Evolutionary conservation across 2,329 filamentous ascomycete genomes (phyloP).

Genomic region (Alternaria postmessia): DNA sequence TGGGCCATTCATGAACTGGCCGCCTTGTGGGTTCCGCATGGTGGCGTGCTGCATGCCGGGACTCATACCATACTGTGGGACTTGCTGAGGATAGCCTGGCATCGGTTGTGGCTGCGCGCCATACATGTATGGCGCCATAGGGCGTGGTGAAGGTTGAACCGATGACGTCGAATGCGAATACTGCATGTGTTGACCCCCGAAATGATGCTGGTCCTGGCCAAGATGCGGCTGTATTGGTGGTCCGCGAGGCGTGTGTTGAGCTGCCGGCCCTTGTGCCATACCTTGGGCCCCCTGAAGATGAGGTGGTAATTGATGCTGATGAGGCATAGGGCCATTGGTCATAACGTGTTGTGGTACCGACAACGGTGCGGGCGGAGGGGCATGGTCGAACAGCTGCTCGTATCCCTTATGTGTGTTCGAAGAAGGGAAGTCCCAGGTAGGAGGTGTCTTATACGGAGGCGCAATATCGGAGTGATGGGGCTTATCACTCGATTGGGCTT

Average conservation of each 20-base stretch:
- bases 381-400: slow-evolving; percentile 78
- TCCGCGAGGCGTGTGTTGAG: slow-evolving; percentile 80
- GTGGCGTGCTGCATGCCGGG: slow-evolving; percentile 74
- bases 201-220: slow-evolving; percentile 71
- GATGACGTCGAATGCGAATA: slow-evolving; percentile 85
- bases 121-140: slow-evolving; percentile 76
- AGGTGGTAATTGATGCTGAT: slow-evolving; percentile 83
- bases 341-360: slow-evolving; percentile 69
- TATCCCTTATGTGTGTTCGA: slow-evolving; percentile 81
- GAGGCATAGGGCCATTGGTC: slow-evolving; percentile 73
- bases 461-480: slow-evolving; percentile 80
- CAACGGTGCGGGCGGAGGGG: slow-evolving; percentile 63
- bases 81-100: slow-evolving; percentile 62
- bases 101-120: slow-evolving; percentile 66
- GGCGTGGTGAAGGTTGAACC: slow-evolving; percentile 80
- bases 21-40: slow-evolving; percentile 76
- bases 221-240: slow-evolving; percentile 79
- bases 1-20: slow-evolving; percentile 76
- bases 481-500: slow-evolving; percentile 58
- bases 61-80: slow-evolving; percentile 75
- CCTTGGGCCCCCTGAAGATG: slow-evolving; percentile 78
- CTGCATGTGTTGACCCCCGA: slow-evolving; percentile 86
- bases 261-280: slow-evolving; percentile 72
- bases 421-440: slow-evolving; percentile 79
- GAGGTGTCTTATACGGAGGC: slow-evolving; percentile 81